phyloP scores from a whole-genome alignment of 208 protist species.

The Acanthamoeba sp. region DNA sequence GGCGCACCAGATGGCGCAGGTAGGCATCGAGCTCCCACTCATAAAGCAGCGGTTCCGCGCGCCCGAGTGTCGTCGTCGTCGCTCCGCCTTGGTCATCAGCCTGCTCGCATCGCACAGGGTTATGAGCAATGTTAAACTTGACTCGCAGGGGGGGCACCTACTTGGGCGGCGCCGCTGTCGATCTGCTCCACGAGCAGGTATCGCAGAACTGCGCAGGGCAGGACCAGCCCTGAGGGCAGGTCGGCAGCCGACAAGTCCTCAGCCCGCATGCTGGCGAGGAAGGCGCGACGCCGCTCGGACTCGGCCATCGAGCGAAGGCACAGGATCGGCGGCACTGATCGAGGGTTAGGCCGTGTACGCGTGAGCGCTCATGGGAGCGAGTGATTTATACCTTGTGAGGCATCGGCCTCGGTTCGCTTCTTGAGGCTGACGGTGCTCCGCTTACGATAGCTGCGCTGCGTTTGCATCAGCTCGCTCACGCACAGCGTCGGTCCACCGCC shows the following conservation, averaged over 20 bases:
- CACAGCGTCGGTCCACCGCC: background rate
- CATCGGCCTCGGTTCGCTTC: no score
- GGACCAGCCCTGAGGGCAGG: background rate
- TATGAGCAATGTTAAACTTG: no score
- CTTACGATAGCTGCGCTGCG: slow-evolving; percentile 27
- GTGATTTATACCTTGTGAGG: no score
- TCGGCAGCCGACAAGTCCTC: background rate
- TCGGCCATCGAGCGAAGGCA: background rate
- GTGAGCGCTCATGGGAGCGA: background rate
- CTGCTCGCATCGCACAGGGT: no score
- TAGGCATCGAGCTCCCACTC: slow-evolving; percentile 55
- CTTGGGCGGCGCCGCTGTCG: background rate
- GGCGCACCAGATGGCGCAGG: background rate
- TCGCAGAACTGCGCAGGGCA: slow-evolving; percentile 53
- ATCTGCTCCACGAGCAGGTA: background rate
- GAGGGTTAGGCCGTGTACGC: background rate
- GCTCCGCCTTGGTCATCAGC: no score
- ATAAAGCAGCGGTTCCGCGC: slow-evolving; percentile 29
- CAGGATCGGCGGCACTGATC: background rate
- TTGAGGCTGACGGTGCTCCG: background rate
- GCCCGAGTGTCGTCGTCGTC: background rate
- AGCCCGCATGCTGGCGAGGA: slow-evolving; percentile 7
- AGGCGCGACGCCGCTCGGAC: background rate
- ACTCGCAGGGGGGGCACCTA: background rate
- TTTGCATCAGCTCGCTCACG: slow-evolving; percentile 38